Base-by-base conservation (phyloP, 2,329 filamentous ascomycete genomes). In the Pseudocercospora fuligena region DNA sequence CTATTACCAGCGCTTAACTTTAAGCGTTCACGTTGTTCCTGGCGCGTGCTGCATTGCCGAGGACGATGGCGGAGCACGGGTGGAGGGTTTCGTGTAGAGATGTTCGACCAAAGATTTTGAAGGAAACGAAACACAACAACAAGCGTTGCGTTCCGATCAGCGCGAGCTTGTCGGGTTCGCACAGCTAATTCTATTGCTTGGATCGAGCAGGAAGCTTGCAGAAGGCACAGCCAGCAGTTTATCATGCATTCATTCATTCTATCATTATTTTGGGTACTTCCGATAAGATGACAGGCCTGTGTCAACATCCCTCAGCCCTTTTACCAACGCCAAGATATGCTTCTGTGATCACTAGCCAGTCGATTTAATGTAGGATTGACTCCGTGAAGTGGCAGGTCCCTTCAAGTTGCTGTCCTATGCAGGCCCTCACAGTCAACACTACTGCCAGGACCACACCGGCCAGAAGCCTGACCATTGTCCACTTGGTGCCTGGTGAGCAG, bases 21-120 rank as follows among this genome's bases (percentile, higher is more conserved):
- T 51, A 51, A 51, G 47, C 47, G 47, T 51, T 51, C 47, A 56
- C 51, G 40, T 56, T 56, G 51, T 56, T 56, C 51, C 51, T 56
- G 25, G 51, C 51, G 51, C 51, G 51, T 56, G 51, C 51, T 56
- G 51, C 51, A 56, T 56, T 56, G 51, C 51, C 51, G 51, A 56
- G 51, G 51, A 33, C 51, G 27, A 56, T 43, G 51, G 25, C 25
- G 51, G 21, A 54, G 51, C 14, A 12, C 11, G 25, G 21, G 51
- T 27, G 25, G 51, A 54, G 21, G 51, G 51, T 33, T 56, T 56
- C 25, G 51, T 56, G 51, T 56, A 56, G 2, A 56, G 12, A 56
- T 7, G 12, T 33, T 56, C 51, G 25, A 31, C 51, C 51, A 56
- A 56, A 25, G 51, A 27, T 56, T 31, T 56, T 14, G 5, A n/a